phyloP scores from a whole-genome alignment of 768 basidiomycete species.

The Mycena metata region DNA sequence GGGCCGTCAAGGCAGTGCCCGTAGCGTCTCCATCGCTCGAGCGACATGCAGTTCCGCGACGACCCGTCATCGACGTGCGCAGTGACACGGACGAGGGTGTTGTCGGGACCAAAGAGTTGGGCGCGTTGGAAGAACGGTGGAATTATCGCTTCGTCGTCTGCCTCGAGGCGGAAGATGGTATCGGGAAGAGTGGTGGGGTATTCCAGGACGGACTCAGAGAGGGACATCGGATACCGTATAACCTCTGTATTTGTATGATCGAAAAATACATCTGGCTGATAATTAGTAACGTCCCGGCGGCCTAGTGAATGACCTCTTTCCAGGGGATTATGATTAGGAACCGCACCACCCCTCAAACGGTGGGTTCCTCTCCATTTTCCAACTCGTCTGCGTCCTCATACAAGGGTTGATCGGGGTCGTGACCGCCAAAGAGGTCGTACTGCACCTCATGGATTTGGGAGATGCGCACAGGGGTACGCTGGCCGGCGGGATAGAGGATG shows the following conservation, averaged over 20 bases:
- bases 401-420: constrained; percentile 4
- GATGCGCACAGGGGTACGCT: neutral
- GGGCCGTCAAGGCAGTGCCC: constrained; percentile 10
- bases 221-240: constrained; percentile 18
- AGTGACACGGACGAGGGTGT: neutral
- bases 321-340: constrained; percentile 27
- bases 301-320: neutral
- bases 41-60: constrained; percentile 23
- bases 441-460: constrained; percentile 22
- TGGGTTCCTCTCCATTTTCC: constrained; percentile 31
- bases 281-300: constrained; percentile 31
- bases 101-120: constrained; percentile 13
- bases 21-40: constrained; percentile 18
- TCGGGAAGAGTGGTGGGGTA: no score
- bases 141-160: neutral
- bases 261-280: constrained; percentile 17
- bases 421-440: constrained; percentile 17
- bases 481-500: constrained; percentile 7
- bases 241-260: constrained; percentile 22
- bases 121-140: constrained; percentile 27
- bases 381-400: constrained; percentile 9
- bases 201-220: constrained; percentile 9
- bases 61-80: constrained; percentile 25
- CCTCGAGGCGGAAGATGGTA: neutral
- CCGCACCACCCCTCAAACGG: constrained; percentile 25